These are phyloP conservation scores for Hemerocallis citrina DNA, from an alignment of 106 monocot genomes.

Conservation along the genomic window DNA sequence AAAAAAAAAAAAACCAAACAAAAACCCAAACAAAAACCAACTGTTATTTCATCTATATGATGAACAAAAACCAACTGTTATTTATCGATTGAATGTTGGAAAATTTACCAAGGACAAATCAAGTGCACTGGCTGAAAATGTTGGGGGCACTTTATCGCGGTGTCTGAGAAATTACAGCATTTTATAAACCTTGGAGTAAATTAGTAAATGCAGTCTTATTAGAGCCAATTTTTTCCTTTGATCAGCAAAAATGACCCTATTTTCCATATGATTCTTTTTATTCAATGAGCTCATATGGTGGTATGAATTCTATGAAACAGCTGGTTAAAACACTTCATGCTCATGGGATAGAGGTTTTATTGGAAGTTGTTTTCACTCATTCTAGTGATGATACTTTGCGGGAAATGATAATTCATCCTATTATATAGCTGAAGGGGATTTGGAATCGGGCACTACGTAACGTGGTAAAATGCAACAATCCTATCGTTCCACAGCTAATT, in stretches of 20 bases:
- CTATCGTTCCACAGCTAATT: constrained; percentile 60
- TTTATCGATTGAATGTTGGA: constrained; percentile 74
- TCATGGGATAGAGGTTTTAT: constrained; percentile 69
- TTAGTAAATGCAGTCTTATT: constrained; percentile 81
- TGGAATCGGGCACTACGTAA: constrained; percentile 21
- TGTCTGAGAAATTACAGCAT: constrained; percentile 53
- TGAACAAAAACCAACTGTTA: no score
- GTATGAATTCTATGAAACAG: constrained; percentile 68
- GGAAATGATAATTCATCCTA: constrained; percentile 85
- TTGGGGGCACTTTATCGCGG: constrained; percentile 69
- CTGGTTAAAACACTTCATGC: constrained; percentile 78
- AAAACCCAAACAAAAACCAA: no score
- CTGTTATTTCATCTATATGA: no score
- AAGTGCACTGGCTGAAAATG: constrained; percentile 28
- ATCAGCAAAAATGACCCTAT: constrained; percentile 62
- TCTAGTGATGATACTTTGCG: constrained; percentile 62
- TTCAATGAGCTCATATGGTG: constrained; percentile 46
- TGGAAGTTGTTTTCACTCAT: constrained; percentile 75
- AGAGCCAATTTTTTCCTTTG: constrained; percentile 79
- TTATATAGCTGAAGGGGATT: constrained; percentile 33
- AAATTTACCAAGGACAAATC: constrained; percentile 59
- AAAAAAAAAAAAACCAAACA: no score
- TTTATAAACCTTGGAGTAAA: constrained; percentile 66
- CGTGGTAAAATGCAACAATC: constrained; percentile 48
- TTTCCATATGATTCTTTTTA: constrained; percentile 83